A percentile compares a stretch with the other conserved stretches of the same genome.
Conservation (phyloP, 345 rosid species). For the Acer saccharum region DNA sequence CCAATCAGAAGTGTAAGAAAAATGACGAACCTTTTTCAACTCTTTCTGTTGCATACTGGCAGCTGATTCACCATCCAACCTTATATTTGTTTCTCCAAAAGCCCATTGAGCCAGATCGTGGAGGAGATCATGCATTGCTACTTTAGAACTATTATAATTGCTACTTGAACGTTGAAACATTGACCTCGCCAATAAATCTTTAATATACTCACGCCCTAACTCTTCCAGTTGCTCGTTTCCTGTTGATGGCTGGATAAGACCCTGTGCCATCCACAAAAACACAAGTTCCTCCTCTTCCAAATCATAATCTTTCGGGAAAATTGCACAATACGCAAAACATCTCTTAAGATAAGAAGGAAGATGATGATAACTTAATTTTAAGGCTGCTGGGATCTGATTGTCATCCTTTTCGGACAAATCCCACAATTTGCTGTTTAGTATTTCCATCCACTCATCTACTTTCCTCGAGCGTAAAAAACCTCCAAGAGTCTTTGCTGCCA, state of each 20-base stretch:
- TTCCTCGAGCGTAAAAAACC: neutral
- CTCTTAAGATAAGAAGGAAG: conserved; percentile 31
- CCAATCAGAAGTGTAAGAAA: neutral
- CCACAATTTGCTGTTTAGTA: neutral
- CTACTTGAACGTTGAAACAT: neutral
- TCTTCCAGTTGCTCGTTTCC: neutral
- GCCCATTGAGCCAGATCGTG: conserved; percentile 9
- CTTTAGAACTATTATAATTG: neutral
- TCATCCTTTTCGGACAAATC: neutral
- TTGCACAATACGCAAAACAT: conserved; percentile 33
- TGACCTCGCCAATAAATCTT: conserved; percentile 4
- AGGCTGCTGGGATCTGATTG: neutral
- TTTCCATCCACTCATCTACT: neutral
- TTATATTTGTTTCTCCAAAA: neutral
- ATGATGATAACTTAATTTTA: neutral
- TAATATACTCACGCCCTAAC: conserved; percentile 1
- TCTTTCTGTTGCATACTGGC: too few relatives aligned
- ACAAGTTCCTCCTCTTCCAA: conserved; percentile 9
- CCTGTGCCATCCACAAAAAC: conserved; percentile 30
- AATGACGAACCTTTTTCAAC: neutral
- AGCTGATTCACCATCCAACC: neutral
- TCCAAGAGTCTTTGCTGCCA: neutral
- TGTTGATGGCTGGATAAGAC: conserved; percentile 2
- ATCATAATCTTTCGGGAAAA: neutral
- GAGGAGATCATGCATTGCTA: conserved; percentile 23